These are phyloP conservation scores for Sophora flavescens DNA, from an alignment of 306 rosid genomes.

Conservation along the genomic window DNA sequence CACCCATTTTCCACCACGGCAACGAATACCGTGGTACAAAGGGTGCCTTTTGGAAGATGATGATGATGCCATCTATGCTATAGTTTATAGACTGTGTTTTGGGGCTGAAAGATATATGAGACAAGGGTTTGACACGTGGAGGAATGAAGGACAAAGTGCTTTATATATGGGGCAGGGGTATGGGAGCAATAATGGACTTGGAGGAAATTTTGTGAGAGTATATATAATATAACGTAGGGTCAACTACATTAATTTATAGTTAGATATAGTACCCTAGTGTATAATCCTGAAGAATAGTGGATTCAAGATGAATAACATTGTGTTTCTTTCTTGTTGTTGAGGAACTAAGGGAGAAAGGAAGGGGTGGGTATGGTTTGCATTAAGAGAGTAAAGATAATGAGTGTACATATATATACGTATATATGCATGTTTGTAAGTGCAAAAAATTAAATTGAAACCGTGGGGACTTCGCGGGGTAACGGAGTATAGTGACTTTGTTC, in stretches of 20 bases:
- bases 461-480: conserved; percentile 67
- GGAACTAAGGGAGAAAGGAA: background rate
- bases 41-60: conserved; percentile 64
- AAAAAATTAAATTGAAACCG: conserved; percentile 52
- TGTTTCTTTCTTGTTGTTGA: conserved; percentile 1
- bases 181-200: background rate
- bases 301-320: background rate
- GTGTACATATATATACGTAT: background rate
- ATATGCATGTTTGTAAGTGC: background rate
- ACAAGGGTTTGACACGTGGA: background rate
- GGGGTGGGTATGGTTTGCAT: background rate
- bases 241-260: background rate
- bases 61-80: conserved; percentile 62
- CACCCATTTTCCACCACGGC: conserved; percentile 87
- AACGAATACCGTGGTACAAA: conserved; percentile 70
- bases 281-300: background rate
- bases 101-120: background rate
- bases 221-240: background rate
- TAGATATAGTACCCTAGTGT: background rate
- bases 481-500: conserved; percentile 28
- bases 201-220: background rate
- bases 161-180: no score
- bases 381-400: background rate
- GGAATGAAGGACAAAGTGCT: background rate
- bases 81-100: background rate